phyloP scores from a whole-genome alignment of 306 rosid species.

The Prunus mongolica region DNA sequence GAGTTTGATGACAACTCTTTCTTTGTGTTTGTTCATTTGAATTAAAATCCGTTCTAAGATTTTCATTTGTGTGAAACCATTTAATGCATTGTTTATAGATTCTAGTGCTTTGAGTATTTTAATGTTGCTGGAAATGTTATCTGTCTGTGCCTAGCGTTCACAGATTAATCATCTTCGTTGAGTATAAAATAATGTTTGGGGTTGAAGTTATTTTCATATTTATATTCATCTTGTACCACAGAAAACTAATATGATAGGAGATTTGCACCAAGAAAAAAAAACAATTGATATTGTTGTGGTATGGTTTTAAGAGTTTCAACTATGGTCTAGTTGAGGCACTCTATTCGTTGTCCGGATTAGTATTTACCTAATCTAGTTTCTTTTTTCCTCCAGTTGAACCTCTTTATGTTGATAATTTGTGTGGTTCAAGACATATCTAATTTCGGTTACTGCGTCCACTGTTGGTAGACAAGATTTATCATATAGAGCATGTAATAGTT shows the following conservation, averaged over 20 bases:
- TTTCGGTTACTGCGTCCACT: not conserved
- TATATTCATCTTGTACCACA: not conserved
- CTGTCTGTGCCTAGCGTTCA: not conserved
- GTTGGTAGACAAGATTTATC: not conserved
- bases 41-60: not conserved
- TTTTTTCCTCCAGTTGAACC: not conserved
- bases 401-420: not conserved
- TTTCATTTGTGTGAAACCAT: not conserved
- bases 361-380: not conserved
- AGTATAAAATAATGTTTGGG: not conserved
- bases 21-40: not conserved
- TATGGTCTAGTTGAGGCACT: not conserved
- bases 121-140: not conserved
- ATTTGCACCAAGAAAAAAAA: not conserved
- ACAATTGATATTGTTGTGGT: not conserved
- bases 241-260: not conserved
- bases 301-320: not conserved
- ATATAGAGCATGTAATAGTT: not conserved
- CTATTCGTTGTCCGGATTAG: not conserved
- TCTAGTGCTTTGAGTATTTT: not conserved
- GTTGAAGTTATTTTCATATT: not conserved
- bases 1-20: not conserved
- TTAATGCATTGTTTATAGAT: not conserved
- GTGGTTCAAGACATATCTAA: not conserved
- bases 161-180: not conserved